Evolutionary conservation across 2,329 filamentous ascomycete species (phyloP), one percentile per base, ranked within the genome.

Genomic region (Aspergillus sp.): DNA sequence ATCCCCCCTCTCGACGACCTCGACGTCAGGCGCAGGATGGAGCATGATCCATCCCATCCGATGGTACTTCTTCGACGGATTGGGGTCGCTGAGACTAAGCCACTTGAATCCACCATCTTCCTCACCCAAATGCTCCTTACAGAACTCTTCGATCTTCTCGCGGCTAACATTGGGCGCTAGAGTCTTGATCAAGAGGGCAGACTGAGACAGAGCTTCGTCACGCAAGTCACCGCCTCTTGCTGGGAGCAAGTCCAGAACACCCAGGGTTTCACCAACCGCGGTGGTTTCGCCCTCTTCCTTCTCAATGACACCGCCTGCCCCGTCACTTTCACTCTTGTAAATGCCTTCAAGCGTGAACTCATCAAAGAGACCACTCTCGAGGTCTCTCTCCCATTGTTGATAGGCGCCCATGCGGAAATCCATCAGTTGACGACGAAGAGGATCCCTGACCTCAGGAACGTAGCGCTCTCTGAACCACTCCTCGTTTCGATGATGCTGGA

Each of bases 381-480:
- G 78, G 71, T 98, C 94, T 64, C 88, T 88, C 71, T 94, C 89
- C 94, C 95, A 99, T 68, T 95, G 91, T 50, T 84, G 86, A 75
- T 95, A 97, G 55, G 88, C 86, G 13, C 86, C 87, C 42, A 88
- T 87, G 50, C 96, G 89, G 72, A 91, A 92, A 50, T 92, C 89
- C 75, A 89, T 90, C 56, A 98, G 81, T 70, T 91, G 89, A 61
- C 82, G 81, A 58, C 90, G 88, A 70, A 97, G 86, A 2, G 85
- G 83, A 66, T 93, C 88, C 55, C 91, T 84, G 57, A 94, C 87
- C 67, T 95, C 91, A 1, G 91, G 86, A 30, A 96, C 88, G 70
- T 99, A 99, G 73, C 92, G 88, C 77, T 99, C 95, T 68, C 89
- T 91, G 80, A 99, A 99, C 95, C 95, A 99, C 73, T 99, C 94